Conservation (phyloP, 176 grass and related monocot genomes). For the Carex kokanica region DNA sequence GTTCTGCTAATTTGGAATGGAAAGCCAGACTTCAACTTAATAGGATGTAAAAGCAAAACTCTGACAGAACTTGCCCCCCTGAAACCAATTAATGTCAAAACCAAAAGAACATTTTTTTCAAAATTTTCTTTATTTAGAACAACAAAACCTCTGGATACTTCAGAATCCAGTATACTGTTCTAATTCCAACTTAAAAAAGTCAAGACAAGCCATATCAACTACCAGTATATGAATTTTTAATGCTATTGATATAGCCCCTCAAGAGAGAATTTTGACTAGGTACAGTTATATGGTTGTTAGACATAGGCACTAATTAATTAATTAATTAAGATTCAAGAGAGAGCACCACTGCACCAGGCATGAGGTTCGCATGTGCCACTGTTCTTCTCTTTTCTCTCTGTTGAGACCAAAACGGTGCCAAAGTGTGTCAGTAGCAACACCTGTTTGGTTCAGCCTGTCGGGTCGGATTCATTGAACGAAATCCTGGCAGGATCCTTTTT, state of each 20-base stretch:
- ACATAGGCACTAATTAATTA: background rate
- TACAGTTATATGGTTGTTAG: background rate
- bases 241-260: background rate
- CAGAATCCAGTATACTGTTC: background rate
- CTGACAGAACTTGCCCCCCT: background rate
- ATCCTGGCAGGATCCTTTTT: background rate
- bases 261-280: background rate
- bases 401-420: background rate
- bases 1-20: background rate
- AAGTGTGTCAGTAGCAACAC: background rate
- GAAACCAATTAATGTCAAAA: background rate
- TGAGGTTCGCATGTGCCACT: constrained; percentile 3
- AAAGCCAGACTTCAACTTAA: background rate
- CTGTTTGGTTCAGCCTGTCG: constrained; percentile 3
- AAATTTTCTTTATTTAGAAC: background rate
- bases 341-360: background rate
- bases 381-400: too few species aligned
- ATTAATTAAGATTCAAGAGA: background rate
- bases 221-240: background rate
- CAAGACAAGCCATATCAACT: background rate
- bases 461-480: constrained; percentile 10
- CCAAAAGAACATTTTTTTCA: background rate
- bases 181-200: background rate
- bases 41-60: background rate
- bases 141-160: background rate